Conservation (phyloP, 2,329 filamentous ascomycete genomes). For the Plenodomus lindquistii region DNA sequence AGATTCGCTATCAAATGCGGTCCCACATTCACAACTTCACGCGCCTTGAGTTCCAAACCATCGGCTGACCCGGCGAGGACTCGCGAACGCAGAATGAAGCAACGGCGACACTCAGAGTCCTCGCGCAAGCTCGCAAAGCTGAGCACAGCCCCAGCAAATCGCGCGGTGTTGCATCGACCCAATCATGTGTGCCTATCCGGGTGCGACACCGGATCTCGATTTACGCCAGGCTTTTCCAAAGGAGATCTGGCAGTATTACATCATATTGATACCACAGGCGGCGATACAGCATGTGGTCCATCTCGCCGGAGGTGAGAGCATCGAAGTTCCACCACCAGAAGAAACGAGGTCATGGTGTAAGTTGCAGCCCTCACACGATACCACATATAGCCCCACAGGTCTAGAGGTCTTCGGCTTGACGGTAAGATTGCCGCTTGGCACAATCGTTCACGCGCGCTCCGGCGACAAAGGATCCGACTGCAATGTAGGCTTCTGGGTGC, state of each 20-base stretch:
- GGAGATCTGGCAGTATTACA: conserved; percentile 35
- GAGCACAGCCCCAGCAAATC: conserved; percentile 30
- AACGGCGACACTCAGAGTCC: conserved; percentile 43
- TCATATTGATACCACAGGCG: conserved; percentile 28
- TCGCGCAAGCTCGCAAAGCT: conserved; percentile 26
- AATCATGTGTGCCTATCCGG: conserved; percentile 49
- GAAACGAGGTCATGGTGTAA: conserved; percentile 19
- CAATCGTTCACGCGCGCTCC: conserved; percentile 51
- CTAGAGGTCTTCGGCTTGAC: conserved; percentile 23
- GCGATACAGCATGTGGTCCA: conserved; percentile 21
- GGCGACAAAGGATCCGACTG: conserved; percentile 44
- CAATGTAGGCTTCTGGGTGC: conserved; percentile 45
- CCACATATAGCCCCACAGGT: conserved; percentile 16
- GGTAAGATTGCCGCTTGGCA: conserved; percentile 45
- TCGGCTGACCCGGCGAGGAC: conserved; percentile 32
- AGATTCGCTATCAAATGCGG: conserved; percentile 20
- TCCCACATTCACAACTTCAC: conserved; percentile 10
- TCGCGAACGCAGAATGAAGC: conserved; percentile 39
- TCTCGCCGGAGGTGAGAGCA: conserved; percentile 14
- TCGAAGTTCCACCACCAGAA: conserved; percentile 13
- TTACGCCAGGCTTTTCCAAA: conserved; percentile 24
- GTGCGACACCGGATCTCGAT: conserved; percentile 40
- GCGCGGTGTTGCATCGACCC: conserved; percentile 29
- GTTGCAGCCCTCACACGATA: conserved; percentile 36
- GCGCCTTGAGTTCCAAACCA: conserved; percentile 34